A percentile compares a stretch with the other conserved stretches of the same genome.
phyloP scores from a whole-genome alignment of 2,329 filamentous ascomycete species.

The Fusarium avenaceum region DNA sequence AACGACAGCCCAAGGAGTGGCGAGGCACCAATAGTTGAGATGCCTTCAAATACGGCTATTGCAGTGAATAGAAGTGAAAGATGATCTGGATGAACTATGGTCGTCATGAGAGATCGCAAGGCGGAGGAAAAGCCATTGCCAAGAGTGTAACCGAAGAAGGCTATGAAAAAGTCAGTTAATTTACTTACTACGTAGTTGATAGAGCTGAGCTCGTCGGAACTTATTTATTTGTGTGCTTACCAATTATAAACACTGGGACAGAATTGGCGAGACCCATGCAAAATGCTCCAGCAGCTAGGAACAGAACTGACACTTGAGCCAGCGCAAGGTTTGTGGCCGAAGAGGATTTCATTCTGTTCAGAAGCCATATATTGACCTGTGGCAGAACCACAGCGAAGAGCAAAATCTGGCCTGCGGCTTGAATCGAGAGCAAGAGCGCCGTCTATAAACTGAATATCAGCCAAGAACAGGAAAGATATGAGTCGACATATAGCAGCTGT shows the following conservation, averaged over 20 bases:
- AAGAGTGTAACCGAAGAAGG: not conserved
- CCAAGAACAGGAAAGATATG: no score
- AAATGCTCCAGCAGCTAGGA: not conserved
- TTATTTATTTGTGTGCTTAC: not conserved
- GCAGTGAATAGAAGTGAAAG: slow-evolving; percentile 6
- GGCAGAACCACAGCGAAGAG: slow-evolving; percentile 4
- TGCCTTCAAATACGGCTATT: not conserved
- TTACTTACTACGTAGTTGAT: no score
- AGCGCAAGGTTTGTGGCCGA: not conserved
- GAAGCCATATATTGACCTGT: not conserved
- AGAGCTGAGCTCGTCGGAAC: no score
- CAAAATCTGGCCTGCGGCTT: not conserved
- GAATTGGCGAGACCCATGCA: not conserved
- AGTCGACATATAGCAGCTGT: not conserved
- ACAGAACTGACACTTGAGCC: not conserved
- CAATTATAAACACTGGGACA: not conserved
- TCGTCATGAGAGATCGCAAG: slow-evolving; percentile 9
- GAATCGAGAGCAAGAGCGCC: slow-evolving; percentile 1
- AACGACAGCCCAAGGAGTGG: slow-evolving; percentile 1
- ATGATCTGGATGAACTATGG: slow-evolving; percentile 3
- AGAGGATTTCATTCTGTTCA: not conserved
- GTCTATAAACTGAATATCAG: not conserved
- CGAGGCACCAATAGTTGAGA: not conserved
- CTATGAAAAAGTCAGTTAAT: not conserved
- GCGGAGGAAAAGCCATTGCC: slow-evolving; percentile 2